Evolutionary conservation across 345 rosid species (phyloP).

Genomic region (Gossypium mustelinum): DNA sequence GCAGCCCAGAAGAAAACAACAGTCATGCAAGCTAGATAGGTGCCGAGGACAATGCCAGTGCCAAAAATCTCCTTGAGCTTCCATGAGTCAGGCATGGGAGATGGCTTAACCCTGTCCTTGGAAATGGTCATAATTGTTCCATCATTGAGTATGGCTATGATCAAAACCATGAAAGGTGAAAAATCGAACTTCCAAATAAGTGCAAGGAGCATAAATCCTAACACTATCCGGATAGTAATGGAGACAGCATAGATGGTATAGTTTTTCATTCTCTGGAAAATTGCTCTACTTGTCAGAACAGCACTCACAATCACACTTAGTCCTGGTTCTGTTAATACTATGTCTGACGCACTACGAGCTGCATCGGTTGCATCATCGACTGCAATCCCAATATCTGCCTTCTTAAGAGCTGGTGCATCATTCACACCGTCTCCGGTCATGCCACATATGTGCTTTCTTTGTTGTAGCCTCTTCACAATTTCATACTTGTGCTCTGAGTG

Average conservation of each 20-base stretch:
- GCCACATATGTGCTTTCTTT: conserved; percentile 50
- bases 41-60: conserved; percentile 74
- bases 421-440: conserved; percentile 68
- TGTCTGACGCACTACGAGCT: conserved; percentile 66
- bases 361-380: conserved; percentile 76
- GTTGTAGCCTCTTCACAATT: conserved; percentile 68
- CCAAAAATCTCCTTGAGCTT: conserved; percentile 71
- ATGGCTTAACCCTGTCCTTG: conserved; percentile 23
- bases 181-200: conserved; percentile 33
- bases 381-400: conserved; percentile 67
- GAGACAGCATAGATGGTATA: conserved; percentile 77
- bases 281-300: conserved; percentile 69
- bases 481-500: conserved; percentile 45
- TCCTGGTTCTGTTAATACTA: conserved; percentile 72
- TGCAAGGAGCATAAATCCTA: conserved; percentile 35
- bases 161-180: conserved; percentile 35
- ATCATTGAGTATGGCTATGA: conserved; percentile 33
- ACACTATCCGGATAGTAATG: conserved; percentile 59
- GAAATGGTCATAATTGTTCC: conserved; percentile 25
- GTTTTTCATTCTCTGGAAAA: conserved; percentile 77
- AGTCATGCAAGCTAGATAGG: conserved; percentile 83
- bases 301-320: conserved; percentile 68
- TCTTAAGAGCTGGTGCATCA: conserved; percentile 69
- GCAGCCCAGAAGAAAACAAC: conserved; percentile 83
- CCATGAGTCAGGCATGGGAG: conserved; percentile 25